Percentiles rank a stretch among this genome's conserved stretches.
These are phyloP conservation scores for Geosiphon pyriformis DNA, from an alignment of 192 early-diverging fungal species.

Conservation along the genomic window DNA sequence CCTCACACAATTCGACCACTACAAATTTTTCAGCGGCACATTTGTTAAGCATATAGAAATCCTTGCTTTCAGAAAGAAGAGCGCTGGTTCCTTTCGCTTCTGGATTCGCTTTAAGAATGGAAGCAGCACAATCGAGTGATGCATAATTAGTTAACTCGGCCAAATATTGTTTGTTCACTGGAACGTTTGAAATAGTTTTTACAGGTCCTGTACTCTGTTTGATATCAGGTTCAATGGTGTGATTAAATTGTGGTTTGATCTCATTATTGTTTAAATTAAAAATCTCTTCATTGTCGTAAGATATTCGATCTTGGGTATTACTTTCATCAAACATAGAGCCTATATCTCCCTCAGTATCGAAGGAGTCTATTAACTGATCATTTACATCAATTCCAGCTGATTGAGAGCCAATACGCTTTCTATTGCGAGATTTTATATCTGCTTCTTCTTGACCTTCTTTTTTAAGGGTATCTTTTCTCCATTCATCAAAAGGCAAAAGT, in stretches of 20 bases:
- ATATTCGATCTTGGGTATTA: neutral
- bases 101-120: slow-evolving; percentile 75
- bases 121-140: slow-evolving; percentile 88
- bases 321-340: neutral
- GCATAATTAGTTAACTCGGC: slow-evolving; percentile 93
- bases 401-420: neutral
- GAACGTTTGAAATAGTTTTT: neutral
- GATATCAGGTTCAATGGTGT: too few relatives aligned
- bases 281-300: neutral
- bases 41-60: slow-evolving; percentile 92
- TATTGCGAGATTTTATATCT: neutral
- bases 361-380: neutral
- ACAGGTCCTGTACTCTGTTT: too few relatives aligned
- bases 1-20: slow-evolving; percentile 91
- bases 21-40: slow-evolving; percentile 81
- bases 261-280: slow-evolving; percentile 10
- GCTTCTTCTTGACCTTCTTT: neutral
- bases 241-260: too few relatives aligned
- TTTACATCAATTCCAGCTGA: neutral
- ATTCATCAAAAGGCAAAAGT: neutral
- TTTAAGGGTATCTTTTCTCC: neutral
- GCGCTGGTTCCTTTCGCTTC: slow-evolving; percentile 77
- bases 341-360: slow-evolving; percentile 1
- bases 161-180: slow-evolving; percentile 33
- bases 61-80: slow-evolving; percentile 87